These are phyloP conservation scores for Agastache rugosa DNA, from an alignment of 257 asterid genomes.

Conservation along the genomic window DNA sequence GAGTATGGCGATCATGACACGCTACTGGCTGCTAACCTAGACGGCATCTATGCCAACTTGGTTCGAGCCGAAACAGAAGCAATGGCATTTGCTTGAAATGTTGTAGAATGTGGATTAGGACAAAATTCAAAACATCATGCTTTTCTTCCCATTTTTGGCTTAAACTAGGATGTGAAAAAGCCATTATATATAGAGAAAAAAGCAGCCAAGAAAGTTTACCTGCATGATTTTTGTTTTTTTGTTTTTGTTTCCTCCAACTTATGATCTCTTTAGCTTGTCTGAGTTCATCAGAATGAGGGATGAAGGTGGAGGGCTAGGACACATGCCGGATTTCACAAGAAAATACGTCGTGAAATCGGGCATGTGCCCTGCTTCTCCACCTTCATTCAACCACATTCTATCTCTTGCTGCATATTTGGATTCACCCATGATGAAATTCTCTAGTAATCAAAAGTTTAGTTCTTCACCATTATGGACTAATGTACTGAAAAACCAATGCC, in stretches of 20 bases:
- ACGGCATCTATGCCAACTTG: constrained; percentile 69
- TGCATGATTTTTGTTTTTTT: background rate
- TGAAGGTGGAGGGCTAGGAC: constrained; percentile 49
- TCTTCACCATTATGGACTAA: background rate
- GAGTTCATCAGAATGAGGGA: constrained; percentile 29
- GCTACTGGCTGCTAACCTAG: constrained; percentile 54
- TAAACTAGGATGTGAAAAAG: constrained; percentile 11
- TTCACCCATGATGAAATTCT: background rate
- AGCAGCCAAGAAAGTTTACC: constrained; percentile 18
- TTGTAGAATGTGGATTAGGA: background rate
- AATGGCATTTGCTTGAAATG: constrained; percentile 61
- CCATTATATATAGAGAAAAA: background rate
- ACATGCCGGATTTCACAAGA: constrained; percentile 39
- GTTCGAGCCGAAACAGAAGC: constrained; percentile 85
- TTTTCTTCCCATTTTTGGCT: constrained; percentile 3
- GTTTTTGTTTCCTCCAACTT: background rate
- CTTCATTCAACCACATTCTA: constrained; percentile 44
- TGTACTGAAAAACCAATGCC: background rate
- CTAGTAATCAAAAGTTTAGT: background rate
- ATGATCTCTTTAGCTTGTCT: background rate
- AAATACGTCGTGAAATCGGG: constrained; percentile 23
- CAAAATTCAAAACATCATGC: background rate
- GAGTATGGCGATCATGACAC: constrained; percentile 77
- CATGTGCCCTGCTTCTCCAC: constrained; percentile 67
- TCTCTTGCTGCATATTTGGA: background rate